phyloP scores from a whole-genome alignment of 2,329 filamentous ascomycete species.

The Teratosphaeria destructans region DNA sequence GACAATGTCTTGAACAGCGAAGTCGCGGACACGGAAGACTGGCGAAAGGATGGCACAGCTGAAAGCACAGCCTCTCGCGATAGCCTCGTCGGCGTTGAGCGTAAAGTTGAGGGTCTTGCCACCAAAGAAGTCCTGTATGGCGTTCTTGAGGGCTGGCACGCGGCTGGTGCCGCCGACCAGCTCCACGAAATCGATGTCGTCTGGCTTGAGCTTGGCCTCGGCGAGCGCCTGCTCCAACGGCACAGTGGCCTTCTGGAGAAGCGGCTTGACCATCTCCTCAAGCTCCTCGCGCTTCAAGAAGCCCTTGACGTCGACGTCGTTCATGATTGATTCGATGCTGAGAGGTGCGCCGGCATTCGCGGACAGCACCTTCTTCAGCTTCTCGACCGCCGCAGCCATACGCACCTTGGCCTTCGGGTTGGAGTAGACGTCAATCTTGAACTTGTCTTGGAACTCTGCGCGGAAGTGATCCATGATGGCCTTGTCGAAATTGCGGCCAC shows the following conservation, averaged over 20 bases:
- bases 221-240: slow-evolving; percentile 85
- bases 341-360: slow-evolving; percentile 86
- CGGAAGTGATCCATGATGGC: slow-evolving; percentile 89
- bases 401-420: slow-evolving; percentile 85
- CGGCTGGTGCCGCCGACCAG: slow-evolving; percentile 90
- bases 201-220: slow-evolving; percentile 81
- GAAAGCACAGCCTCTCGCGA: slow-evolving; percentile 92
- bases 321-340: slow-evolving; percentile 98
- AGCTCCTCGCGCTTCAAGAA: slow-evolving; percentile 92
- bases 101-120: slow-evolving; percentile 89
- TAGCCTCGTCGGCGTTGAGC: slow-evolving; percentile 94
- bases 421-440: slow-evolving; percentile 87
- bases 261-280: slow-evolving; percentile 77
- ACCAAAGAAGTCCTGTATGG: slow-evolving; percentile 80
- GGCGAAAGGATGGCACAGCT: slow-evolving; percentile 95
- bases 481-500: slow-evolving; percentile 94
- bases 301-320: slow-evolving; percentile 81
- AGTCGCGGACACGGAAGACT: slow-evolving; percentile 96
- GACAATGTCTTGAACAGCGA: slow-evolving; percentile 93
- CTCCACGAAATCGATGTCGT: slow-evolving; percentile 90
- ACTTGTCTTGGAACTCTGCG: slow-evolving; percentile 93
- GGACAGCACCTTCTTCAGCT: slow-evolving; percentile 95
- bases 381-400: slow-evolving; percentile 81
- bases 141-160: slow-evolving; percentile 84
- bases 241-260: slow-evolving; percentile 60